Conservation (phyloP, 2,329 filamentous ascomycete genomes). For the Aspergillus amoenus region DNA sequence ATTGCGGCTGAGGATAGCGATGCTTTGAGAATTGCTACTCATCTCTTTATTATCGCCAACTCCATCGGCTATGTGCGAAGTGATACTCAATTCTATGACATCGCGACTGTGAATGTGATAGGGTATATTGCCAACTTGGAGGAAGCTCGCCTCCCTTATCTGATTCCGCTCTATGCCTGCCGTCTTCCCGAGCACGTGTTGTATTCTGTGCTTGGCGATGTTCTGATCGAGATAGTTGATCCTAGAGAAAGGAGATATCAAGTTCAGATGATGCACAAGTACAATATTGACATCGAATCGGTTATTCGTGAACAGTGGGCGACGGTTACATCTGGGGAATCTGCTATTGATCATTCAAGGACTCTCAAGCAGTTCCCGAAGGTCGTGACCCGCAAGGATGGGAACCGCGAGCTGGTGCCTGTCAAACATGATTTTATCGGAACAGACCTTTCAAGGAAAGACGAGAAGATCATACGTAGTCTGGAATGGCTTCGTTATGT, state of each 20-base stretch:
- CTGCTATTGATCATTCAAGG: slow-evolving; percentile 32
- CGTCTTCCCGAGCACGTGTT: slow-evolving; percentile 65
- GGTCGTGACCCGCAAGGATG: slow-evolving; percentile 53
- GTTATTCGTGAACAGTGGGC: slow-evolving; percentile 71
- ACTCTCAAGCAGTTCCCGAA: slow-evolving; percentile 32
- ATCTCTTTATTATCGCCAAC: slow-evolving; percentile 67
- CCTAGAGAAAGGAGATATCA: slow-evolving; percentile 64
- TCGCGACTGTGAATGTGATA: slow-evolving; percentile 61
- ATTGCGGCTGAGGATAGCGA: slow-evolving; percentile 52
- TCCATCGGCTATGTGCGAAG: slow-evolving; percentile 53
- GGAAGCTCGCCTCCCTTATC: slow-evolving; percentile 68
- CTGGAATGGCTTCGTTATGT: slow-evolving; percentile 83
- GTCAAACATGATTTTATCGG: slow-evolving; percentile 72
- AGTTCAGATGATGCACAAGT: slow-evolving; percentile 71
- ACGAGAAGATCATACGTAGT: slow-evolving; percentile 74
- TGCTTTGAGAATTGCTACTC: slow-evolving; percentile 66
- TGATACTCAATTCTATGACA: slow-evolving; percentile 62
- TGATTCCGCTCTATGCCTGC: slow-evolving; percentile 86
- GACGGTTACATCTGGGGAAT: slow-evolving; percentile 39
- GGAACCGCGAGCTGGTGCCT: slow-evolving; percentile 57
- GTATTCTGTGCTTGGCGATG: slow-evolving; percentile 70
- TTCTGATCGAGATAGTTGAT: slow-evolving; percentile 72
- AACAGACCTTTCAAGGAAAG: slow-evolving; percentile 56
- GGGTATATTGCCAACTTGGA: slow-evolving; percentile 80
- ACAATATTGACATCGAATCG: slow-evolving; percentile 68